These are phyloP conservation scores for Aureobasidium sp. DNA, from an alignment of 2,329 filamentous ascomycete genomes.

Conservation along the genomic window DNA sequence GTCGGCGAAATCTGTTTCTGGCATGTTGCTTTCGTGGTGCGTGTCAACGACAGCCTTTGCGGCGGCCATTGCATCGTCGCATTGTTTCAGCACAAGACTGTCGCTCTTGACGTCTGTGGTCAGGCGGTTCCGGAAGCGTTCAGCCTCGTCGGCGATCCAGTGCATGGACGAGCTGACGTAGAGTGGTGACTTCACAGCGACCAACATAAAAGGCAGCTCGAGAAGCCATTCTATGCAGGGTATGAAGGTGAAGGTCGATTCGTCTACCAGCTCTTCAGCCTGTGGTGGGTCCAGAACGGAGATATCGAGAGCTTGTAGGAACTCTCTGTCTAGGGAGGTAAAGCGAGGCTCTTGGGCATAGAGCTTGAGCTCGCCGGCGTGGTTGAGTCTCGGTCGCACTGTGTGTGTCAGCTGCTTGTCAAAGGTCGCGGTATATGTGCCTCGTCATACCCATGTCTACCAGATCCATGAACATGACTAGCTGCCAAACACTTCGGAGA, in stretches of 20 bases:
- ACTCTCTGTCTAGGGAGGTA: slow-evolving; percentile 21
- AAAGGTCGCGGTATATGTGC: neutral
- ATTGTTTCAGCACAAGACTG: neutral
- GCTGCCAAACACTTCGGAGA: slow-evolving; percentile 24
- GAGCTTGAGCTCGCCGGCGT: slow-evolving; percentile 12
- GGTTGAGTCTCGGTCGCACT: neutral
- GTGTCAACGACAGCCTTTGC: neutral
- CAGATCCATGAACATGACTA: slow-evolving; percentile 24
- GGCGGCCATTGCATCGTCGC: neutral
- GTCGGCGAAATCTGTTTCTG: slow-evolving; percentile 8
- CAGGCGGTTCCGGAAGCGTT: neutral
- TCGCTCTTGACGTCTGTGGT: neutral
- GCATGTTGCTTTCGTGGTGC: neutral
- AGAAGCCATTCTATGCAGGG: slow-evolving; percentile 11
- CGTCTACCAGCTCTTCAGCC: neutral
- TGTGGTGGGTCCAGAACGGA: slow-evolving; percentile 14
- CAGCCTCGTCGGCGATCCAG: slow-evolving; percentile 3
- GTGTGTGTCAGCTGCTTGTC: neutral
- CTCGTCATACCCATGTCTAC: slow-evolving; percentile 11
- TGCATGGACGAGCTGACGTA: slow-evolving; percentile 12
- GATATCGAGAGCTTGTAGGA: slow-evolving; percentile 18
- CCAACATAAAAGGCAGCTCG: slow-evolving; percentile 10
- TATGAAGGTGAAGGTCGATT: slow-evolving; percentile 10
- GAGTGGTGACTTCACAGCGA: slow-evolving; percentile 1
- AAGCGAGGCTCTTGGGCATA: slow-evolving; percentile 24